Conservation (phyloP, 73 alveolate species). For the Paramecium tetraurelia region DNA sequence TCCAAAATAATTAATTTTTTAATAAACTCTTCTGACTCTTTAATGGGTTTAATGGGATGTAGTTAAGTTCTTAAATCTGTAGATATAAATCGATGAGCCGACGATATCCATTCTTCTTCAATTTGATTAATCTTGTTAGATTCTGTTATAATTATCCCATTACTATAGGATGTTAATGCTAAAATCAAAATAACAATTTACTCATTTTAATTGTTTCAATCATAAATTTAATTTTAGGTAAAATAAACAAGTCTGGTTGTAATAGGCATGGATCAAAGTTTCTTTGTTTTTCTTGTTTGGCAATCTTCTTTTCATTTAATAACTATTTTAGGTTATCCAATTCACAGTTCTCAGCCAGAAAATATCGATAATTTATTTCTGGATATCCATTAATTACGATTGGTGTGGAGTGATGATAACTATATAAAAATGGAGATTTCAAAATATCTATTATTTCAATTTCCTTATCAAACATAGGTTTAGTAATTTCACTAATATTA, state of each 20-base stretch:
- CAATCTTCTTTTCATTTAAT: neutral
- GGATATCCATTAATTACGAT: neutral
- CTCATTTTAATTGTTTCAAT: neutral
- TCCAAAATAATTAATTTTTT: neutral
- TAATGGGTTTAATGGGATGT: neutral
- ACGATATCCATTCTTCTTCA: neutral
- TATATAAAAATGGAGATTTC: slow-evolving; percentile 21
- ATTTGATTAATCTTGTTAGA: neutral
- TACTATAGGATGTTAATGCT: neutral
- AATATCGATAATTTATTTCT: neutral
- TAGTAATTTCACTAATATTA: neutral
- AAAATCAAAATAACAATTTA: neutral
- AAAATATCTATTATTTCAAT: neutral
- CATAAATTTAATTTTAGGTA: neutral
- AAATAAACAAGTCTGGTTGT: neutral
- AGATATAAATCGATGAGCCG: neutral
- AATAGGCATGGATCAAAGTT: slow-evolving; percentile 33
- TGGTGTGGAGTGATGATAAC: neutral
- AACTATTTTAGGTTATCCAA: neutral
- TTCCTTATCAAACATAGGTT: neutral
- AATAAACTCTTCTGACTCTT: neutral
- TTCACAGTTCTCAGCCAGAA: neutral
- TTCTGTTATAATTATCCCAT: neutral
- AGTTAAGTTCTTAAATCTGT: neutral
- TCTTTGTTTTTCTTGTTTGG: neutral